These are phyloP conservation scores for Raphanus hybrid DNA, from an alignment of 441 rosid genomes.

Conservation along the genomic window DNA sequence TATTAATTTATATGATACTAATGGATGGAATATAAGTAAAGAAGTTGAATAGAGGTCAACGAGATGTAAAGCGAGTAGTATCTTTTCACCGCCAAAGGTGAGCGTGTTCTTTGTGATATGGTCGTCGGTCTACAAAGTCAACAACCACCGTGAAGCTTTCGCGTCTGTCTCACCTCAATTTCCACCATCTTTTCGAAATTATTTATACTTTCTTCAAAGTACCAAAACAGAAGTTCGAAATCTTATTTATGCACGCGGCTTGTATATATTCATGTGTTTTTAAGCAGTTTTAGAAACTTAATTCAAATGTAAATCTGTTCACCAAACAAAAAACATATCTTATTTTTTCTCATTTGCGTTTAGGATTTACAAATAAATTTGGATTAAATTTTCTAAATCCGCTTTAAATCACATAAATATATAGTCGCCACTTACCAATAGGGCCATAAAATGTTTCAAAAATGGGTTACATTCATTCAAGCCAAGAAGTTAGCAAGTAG, in stretches of 20 bases:
- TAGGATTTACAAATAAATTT: not conserved
- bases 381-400: too few species aligned
- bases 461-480: not conserved
- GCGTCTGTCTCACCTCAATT: conserved; percentile 26
- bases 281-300: not conserved
- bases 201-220: not conserved
- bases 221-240: not conserved
- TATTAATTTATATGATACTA: not conserved
- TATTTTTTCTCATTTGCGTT: not conserved
- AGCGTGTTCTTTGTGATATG: conserved; percentile 29
- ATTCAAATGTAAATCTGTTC: not conserved
- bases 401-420: too few species aligned
- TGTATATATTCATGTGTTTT: not conserved
- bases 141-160: conserved; percentile 34
- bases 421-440: too few species aligned
- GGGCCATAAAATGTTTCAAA: not conserved
- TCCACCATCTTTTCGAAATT: conserved; percentile 31
- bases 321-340: not conserved
- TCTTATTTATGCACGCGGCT: not conserved
- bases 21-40: conserved; percentile 27
- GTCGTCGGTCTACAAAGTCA: conserved; percentile 41
- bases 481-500: not conserved
- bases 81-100: conserved; percentile 19
- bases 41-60: conserved; percentile 14
- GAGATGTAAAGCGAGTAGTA: conserved; percentile 27